Evolutionary conservation across 176 grass and related monocot species (phyloP).

Genomic region (Hsuehochloa calcarea): DNA sequence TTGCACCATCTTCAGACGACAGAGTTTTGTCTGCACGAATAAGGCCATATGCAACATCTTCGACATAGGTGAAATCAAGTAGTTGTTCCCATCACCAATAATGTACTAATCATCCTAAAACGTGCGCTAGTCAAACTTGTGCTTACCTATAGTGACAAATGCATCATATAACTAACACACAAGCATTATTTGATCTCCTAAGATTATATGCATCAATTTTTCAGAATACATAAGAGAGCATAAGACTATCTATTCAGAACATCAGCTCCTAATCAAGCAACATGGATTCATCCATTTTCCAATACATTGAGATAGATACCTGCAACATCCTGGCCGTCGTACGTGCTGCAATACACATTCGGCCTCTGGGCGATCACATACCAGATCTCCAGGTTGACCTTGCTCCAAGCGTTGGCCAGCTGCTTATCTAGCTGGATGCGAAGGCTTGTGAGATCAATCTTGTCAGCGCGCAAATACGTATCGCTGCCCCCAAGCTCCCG

Average conservation of each 20-base stretch:
- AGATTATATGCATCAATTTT: background rate
- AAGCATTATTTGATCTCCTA: background rate
- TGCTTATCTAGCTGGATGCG: constrained; percentile 81
- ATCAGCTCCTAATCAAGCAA: background rate
- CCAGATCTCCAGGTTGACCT: constrained; percentile 74
- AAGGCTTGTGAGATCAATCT: constrained; percentile 81
- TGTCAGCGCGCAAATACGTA: constrained; percentile 64
- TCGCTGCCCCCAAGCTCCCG: constrained; percentile 59
- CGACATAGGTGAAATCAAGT: too few species aligned
- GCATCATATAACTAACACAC: background rate
- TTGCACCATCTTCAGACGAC: too few species aligned
- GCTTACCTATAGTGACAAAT: background rate
- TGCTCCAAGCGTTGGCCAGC: constrained; percentile 60
- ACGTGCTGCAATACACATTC: constrained; percentile 72
- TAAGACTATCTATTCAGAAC: background rate
- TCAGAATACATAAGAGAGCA: background rate
- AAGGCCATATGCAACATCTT: too few species aligned
- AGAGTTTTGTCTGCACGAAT: too few species aligned
- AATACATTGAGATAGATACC: constrained; percentile 36
- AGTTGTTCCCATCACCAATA: too few species aligned
- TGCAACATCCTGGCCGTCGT: constrained; percentile 77
- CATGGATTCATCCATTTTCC: background rate
- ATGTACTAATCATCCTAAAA: background rate
- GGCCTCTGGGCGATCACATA: constrained; percentile 67
- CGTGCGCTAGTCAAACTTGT: background rate